phyloP scores from a whole-genome alignment of 768 basidiomycete genomes.

The Lactifluus piperatus region DNA sequence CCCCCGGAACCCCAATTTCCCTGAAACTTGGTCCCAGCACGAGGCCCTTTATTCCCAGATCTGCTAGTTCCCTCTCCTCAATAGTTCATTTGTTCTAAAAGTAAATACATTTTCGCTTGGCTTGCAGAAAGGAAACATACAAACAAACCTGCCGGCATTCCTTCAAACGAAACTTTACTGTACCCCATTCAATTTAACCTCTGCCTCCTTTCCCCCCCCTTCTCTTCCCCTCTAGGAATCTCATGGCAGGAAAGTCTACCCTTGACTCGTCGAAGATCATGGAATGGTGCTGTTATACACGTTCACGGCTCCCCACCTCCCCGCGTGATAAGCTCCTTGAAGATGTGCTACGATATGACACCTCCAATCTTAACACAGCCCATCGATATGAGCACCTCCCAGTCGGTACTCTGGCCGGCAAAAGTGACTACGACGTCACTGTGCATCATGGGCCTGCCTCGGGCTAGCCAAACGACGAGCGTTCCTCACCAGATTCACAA shows the following conservation, averaged over 20 bases:
- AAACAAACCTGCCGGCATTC: constrained; percentile 11
- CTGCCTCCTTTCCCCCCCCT: background rate
- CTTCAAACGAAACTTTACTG: constrained; percentile 5
- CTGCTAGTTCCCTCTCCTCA: constrained; percentile 12
- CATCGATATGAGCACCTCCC: constrained; percentile 16
- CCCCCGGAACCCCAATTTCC: constrained; percentile 15
- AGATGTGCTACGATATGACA: constrained; percentile 15
- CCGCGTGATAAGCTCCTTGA: constrained; percentile 7
- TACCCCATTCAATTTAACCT: constrained; percentile 1
- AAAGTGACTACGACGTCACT: constrained; percentile 14
- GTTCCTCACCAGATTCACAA: constrained; percentile 20
- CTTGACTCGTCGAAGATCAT: constrained; percentile 1
- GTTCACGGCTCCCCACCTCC: constrained; percentile 3
- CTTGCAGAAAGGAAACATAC: background rate
- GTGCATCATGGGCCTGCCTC: constrained; percentile 17
- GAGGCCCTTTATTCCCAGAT: constrained; percentile 5
- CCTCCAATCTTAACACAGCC: constrained; percentile 3
- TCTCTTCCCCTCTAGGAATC: background rate
- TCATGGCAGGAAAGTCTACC: background rate
- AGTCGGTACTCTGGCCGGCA: background rate
- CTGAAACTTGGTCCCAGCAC: constrained; percentile 8
- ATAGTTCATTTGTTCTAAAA: constrained; percentile 2
- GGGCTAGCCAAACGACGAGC: constrained; percentile 19
- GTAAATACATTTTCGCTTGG: constrained; percentile 8
- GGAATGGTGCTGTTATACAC: constrained; percentile 2